Conservation (phyloP, 768 basidiomycete genomes). For the Mycena filopes region DNA sequence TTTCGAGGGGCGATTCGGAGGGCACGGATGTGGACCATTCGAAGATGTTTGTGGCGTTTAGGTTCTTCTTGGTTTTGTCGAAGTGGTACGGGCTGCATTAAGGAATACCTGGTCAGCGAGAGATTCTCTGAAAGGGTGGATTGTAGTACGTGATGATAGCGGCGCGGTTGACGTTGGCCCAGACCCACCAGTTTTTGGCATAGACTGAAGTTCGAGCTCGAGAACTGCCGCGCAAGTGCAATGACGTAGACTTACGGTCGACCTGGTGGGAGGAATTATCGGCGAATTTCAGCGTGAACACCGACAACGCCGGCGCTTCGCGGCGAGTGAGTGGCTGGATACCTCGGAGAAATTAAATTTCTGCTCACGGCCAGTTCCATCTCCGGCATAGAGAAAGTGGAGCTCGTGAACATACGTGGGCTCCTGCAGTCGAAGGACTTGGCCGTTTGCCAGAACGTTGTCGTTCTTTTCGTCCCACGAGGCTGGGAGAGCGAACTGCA, state of each 20-base stretch:
- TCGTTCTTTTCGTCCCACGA: conserved; percentile 54
- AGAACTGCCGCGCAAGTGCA: background rate
- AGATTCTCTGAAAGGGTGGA: background rate
- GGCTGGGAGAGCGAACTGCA: conserved; percentile 55
- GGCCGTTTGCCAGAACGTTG: conserved; percentile 57
- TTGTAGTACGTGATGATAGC: conserved; percentile 53
- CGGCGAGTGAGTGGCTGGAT: background rate
- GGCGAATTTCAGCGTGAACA: conserved; percentile 49
- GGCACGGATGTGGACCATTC: conserved; percentile 57
- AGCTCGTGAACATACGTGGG: conserved; percentile 56
- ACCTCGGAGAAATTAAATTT: background rate
- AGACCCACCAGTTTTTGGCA: conserved; percentile 58
- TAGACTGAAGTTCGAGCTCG: conserved; percentile 46
- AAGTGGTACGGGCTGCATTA: conserved; percentile 57
- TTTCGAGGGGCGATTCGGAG: conserved; percentile 51
- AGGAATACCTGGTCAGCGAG: conserved; percentile 4
- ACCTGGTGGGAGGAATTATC: conserved; percentile 48
- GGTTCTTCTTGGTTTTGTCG: conserved; percentile 47
- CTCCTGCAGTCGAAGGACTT: conserved; percentile 47
- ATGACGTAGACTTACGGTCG: conserved; percentile 41
- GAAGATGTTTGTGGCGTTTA: conserved; percentile 56
- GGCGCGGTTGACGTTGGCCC: conserved; percentile 52
- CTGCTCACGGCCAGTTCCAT: conserved; percentile 46
- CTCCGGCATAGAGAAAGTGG: conserved; percentile 60
- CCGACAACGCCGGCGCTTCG: conserved; percentile 43